These are phyloP conservation scores for Penicillium canescens DNA, from an alignment of 495 filamentous ascomycete genomes.

Conservation along the genomic window DNA sequence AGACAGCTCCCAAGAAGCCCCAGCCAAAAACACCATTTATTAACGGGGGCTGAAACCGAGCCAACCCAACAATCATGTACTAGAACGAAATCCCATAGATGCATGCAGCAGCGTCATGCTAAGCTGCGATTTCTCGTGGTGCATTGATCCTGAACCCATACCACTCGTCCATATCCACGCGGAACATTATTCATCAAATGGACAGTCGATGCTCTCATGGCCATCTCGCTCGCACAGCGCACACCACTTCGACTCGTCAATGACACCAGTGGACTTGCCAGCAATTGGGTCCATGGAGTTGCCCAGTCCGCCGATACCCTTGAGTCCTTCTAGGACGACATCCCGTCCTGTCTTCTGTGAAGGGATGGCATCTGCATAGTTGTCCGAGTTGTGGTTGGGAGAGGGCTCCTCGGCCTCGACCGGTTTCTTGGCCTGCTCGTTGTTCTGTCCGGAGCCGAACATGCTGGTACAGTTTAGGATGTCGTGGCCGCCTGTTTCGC, in stretches of 20 bases:
- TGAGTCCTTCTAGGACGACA: slow-evolving; percentile 63
- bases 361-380: slow-evolving; percentile 17
- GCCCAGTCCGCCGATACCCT: slow-evolving; percentile 53
- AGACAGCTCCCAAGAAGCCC: not conserved
- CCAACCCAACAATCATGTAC: slow-evolving; percentile 17
- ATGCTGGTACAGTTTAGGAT: slow-evolving; percentile 91
- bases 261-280: slow-evolving; percentile 75
- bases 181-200: slow-evolving; percentile 78
- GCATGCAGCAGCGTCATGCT: slow-evolving; percentile 4
- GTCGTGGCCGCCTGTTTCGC: slow-evolving; percentile 90
- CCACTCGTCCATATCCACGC: slow-evolving; percentile 10
- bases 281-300: slow-evolving; percentile 55
- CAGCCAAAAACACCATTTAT: not conserved
- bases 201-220: slow-evolving; percentile 94
- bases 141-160: slow-evolving; percentile 5
- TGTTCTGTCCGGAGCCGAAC: slow-evolving; percentile 55
- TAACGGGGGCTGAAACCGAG: not conserved
- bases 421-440: slow-evolving; percentile 10
- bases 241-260: slow-evolving; percentile 92
- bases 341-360: slow-evolving; percentile 44
- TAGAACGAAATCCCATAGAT: slow-evolving; percentile 12
- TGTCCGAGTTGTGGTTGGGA: slow-evolving; percentile 15
- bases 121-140: slow-evolving; percentile 8
- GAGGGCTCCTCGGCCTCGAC: slow-evolving; percentile 22
- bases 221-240: slow-evolving; percentile 95